These are phyloP conservation scores for Tripidium arundinaceum DNA, from an alignment of 202 grass and related monocot species.

Conservation along the genomic window DNA sequence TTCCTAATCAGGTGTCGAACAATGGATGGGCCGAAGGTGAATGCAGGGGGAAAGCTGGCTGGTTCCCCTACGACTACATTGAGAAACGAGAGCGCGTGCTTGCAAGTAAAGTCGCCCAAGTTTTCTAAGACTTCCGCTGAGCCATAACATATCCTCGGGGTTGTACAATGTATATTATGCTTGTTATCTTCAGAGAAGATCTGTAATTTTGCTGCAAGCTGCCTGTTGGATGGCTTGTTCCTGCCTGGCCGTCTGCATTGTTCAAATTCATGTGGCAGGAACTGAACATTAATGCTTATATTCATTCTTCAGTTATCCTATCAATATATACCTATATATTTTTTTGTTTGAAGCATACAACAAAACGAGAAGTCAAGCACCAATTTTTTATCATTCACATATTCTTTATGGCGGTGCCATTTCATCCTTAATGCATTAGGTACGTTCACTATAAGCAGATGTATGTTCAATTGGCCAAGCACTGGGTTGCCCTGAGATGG, in stretches of 20 bases:
- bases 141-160: background rate
- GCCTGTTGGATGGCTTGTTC: conserved; percentile 7
- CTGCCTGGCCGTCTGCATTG: background rate
- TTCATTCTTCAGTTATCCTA: conserved; percentile 1
- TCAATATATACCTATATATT: conserved; percentile 7
- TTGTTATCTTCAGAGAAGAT: conserved; percentile 19
- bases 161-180: conserved; percentile 35
- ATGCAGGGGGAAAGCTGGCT: conserved; percentile 90
- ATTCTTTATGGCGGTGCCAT: background rate
- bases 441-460: too few relatives aligned
- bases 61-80: conserved; percentile 84
- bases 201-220: conserved; percentile 23
- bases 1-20: conserved; percentile 56
- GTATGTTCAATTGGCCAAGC: background rate
- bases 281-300: conserved; percentile 8
- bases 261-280: conserved; percentile 19
- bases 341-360: background rate
- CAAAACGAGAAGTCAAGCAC: background rate
- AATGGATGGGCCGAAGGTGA: conserved; percentile 99
- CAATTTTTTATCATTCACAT: background rate
- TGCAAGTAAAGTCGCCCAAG: conserved; percentile 86
- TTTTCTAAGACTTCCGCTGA: conserved; percentile 48
- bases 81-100: conserved; percentile 89
- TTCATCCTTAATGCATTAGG: background rate
- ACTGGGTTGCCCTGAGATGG: background rate